A percentile compares a stretch with the other conserved stretches of the same genome.
These are phyloP conservation scores for Babesia divergens DNA, from an alignment of 169 alveolate genomes.

Conservation along the genomic window DNA sequence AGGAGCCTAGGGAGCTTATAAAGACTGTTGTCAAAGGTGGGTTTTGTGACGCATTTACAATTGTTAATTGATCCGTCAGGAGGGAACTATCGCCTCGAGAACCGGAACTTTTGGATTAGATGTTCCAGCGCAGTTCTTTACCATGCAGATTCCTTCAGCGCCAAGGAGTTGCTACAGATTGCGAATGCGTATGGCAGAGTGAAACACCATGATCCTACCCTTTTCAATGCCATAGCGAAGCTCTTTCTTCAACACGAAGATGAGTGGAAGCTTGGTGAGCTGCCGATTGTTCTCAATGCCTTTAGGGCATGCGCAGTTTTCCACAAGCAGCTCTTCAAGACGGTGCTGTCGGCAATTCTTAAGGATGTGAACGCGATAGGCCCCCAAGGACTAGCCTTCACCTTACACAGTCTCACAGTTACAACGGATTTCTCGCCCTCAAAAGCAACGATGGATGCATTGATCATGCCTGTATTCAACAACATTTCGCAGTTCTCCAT, in stretches of 20 bases:
- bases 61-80: not conserved
- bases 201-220: not conserved
- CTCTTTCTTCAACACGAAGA: not conserved
- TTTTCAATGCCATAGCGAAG: slow-evolving; percentile 1
- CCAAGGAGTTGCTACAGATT: slow-evolving; percentile 3
- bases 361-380: not conserved
- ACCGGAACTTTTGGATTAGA: slow-evolving; percentile 37
- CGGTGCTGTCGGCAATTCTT: not conserved
- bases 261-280: not conserved
- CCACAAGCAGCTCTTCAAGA: slow-evolving; percentile 3
- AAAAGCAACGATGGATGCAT: not conserved
- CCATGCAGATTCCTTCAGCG: not conserved
- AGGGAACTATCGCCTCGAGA: not conserved
- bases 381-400: not conserved
- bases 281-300: slow-evolving; percentile 1
- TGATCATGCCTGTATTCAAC: slow-evolving; percentile 6
- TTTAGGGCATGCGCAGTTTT: not conserved
- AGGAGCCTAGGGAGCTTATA: slow-evolving; percentile 4
- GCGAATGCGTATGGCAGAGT: slow-evolving; percentile 15
- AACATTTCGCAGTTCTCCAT: slow-evolving; percentile 10
- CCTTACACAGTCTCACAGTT: not conserved
- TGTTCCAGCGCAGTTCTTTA: slow-evolving; percentile 31
- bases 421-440: not conserved
- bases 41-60: not conserved
- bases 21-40: slow-evolving; percentile 22